A percentile compares a stretch with the other conserved stretches of the same genome.
These are phyloP conservation scores for Lophium mytilinum DNA, from an alignment of 495 filamentous ascomycete genomes.

Conservation along the genomic window DNA sequence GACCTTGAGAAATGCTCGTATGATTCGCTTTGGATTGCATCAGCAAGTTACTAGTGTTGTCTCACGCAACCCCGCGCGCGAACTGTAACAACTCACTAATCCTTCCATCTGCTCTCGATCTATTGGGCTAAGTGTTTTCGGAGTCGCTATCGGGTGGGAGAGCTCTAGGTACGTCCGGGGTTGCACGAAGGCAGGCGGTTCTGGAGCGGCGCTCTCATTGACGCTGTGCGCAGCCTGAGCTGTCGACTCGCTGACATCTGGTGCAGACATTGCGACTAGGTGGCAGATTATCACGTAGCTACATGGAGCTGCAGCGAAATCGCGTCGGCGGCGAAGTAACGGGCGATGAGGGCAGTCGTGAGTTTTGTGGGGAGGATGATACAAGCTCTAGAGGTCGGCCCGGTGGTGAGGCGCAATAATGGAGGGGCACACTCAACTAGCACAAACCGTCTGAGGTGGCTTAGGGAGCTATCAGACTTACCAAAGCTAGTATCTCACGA, in stretches of 20 bases:
- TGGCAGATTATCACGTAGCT: constrained; percentile 15
- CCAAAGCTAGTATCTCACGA: too few relatives aligned
- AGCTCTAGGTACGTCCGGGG: constrained; percentile 65
- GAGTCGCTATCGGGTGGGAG: constrained; percentile 46
- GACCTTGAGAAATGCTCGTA: constrained; percentile 94
- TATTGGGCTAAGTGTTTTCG: constrained; percentile 60
- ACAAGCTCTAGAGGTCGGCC: too few relatives aligned
- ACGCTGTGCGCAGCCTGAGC: not conserved
- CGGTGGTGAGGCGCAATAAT: too few relatives aligned
- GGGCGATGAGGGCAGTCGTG: too few relatives aligned
- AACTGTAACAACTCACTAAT: constrained; percentile 53
- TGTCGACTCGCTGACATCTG: constrained; percentile 17
- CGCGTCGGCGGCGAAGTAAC: too few relatives aligned
- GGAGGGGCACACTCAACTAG: too few relatives aligned
- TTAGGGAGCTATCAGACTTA: too few relatives aligned
- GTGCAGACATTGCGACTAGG: constrained; percentile 19
- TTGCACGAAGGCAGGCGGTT: constrained; percentile 52
- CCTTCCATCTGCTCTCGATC: constrained; percentile 90
- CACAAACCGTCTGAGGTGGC: too few relatives aligned
- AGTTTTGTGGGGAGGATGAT: too few relatives aligned
- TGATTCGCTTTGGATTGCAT: constrained; percentile 54
- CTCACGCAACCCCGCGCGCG: not conserved
- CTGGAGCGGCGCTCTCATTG: constrained; percentile 1
- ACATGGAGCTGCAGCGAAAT: constrained; percentile 11
- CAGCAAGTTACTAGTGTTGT: constrained; percentile 9